phyloP scores from a whole-genome alignment of 805 yeast species.

The Yarrowia sp. region DNA sequence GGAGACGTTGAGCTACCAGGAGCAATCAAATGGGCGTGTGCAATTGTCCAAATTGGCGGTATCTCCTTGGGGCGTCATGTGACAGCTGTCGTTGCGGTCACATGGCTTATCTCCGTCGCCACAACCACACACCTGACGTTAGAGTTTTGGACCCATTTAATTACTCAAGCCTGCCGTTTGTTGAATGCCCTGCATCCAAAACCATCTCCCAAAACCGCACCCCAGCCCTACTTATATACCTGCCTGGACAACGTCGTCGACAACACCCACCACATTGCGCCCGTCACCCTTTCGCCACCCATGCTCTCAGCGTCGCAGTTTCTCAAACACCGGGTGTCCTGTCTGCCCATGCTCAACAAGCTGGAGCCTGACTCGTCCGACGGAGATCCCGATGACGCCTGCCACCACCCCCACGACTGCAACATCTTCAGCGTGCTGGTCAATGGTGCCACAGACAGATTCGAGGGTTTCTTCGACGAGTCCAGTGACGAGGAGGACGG shows the following conservation, averaged over 20 bases:
- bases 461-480: constrained; percentile 16
- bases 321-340: constrained; percentile 24
- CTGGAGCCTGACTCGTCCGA: neutral
- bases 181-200: neutral
- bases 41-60: neutral
- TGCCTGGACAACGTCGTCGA: neutral
- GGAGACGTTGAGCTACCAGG: too few relatives aligned
- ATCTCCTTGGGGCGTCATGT: neutral
- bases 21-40: neutral
- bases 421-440: constrained; percentile 30
- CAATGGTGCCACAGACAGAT: constrained; percentile 7
- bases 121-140: neutral
- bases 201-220: neutral
- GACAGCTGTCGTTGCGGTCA: neutral
- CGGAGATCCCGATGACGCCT: constrained; percentile 12
- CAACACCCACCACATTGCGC: neutral
- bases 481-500: neutral
- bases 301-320: constrained; percentile 35
- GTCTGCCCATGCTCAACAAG: constrained; percentile 11
- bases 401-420: constrained; percentile 11
- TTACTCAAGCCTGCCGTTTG: constrained; percentile 1
- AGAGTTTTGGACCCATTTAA: constrained; percentile 1
- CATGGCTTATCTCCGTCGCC: neutral
- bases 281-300: too few relatives aligned
- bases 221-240: constrained; percentile 6